Percentiles rank a stretch among this genome's conserved stretches.
Evolutionary conservation across 192 early-diverging fungal species (phyloP).

Genomic region (Podila epigama): DNA sequence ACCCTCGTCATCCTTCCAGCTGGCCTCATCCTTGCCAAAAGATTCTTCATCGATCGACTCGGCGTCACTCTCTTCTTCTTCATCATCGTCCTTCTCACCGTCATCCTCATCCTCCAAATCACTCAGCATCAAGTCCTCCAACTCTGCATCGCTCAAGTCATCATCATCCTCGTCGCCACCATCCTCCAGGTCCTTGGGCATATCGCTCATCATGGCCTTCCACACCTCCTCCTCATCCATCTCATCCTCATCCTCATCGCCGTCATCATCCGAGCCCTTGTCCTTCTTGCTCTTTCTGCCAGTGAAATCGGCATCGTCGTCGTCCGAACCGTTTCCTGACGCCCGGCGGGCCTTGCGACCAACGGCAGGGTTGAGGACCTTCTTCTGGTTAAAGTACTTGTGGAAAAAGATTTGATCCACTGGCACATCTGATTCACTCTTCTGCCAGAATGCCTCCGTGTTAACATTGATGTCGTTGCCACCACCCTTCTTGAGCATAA

Average conservation of each 20-base stretch:
- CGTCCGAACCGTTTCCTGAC: conserved; percentile 36
- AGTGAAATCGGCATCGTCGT: conserved; percentile 41
- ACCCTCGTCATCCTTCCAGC: conserved; percentile 45
- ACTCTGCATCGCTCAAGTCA: conserved; percentile 51
- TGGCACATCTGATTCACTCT: conserved; percentile 68
- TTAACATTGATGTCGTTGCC: conserved; percentile 71
- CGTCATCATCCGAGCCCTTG: conserved; percentile 52
- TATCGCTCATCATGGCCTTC: conserved; percentile 82
- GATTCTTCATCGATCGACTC: conserved; percentile 58
- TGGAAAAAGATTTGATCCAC: conserved; percentile 86
- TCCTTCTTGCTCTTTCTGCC: conserved; percentile 51
- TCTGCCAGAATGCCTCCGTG: conserved; percentile 64
- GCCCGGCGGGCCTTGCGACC: conserved; percentile 29
- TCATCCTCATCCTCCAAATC: conserved; percentile 56
- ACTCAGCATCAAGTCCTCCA: conserved; percentile 54
- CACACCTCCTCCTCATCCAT: conserved; percentile 87
- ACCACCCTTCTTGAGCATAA: conserved; percentile 74
- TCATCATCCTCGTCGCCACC: conserved; percentile 63
- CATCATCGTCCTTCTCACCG: conserved; percentile 54
- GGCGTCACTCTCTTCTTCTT: conserved; percentile 56
- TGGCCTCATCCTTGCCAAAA: conserved; percentile 64
- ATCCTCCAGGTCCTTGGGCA: conserved; percentile 65
- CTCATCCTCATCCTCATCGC: conserved; percentile 22
- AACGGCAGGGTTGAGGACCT: conserved; percentile 22
- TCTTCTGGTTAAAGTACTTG: conserved; percentile 75